These are phyloP conservation scores for Crithidia thermophila DNA, from an alignment of 208 protist species.

Conservation along the genomic window DNA sequence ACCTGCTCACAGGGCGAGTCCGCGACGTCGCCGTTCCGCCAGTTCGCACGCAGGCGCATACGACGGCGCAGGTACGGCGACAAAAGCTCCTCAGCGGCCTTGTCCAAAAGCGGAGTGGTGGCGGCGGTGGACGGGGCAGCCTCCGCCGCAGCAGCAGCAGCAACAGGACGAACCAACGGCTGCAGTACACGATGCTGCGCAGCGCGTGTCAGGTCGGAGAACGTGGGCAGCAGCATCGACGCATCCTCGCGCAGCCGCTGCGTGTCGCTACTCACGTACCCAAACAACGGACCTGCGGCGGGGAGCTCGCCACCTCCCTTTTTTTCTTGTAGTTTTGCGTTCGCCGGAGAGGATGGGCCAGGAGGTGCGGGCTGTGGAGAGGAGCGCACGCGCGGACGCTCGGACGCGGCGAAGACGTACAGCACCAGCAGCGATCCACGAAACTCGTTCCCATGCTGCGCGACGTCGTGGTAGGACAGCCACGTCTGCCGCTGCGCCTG, in stretches of 20 bases:
- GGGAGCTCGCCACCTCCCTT: background rate
- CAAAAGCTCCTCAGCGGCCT: background rate
- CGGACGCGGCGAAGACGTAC: constrained; percentile 29
- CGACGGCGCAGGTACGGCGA: constrained; percentile 1
- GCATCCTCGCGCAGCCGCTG: background rate
- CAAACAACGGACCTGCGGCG: background rate
- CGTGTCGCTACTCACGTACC: background rate
- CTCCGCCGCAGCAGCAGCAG: background rate
- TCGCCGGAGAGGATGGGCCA: no score
- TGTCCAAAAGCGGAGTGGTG: no score
- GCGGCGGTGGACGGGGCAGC: no score
- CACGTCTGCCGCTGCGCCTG: constrained; percentile 48
- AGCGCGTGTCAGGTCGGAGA: background rate
- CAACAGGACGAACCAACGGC: background rate
- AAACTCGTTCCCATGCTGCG: constrained; percentile 39
- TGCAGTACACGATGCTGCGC: background rate
- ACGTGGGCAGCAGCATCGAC: constrained; percentile 7
- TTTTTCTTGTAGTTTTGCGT: background rate
- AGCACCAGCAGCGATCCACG: constrained; percentile 30
- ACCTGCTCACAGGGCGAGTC: constrained; percentile 6
- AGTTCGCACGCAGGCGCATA: background rate
- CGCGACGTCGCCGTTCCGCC: background rate
- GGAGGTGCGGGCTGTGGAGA: background rate
- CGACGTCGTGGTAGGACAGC: constrained; percentile 42
- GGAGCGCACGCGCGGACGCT: background rate